A percentile compares a stretch with the other conserved stretches of the same genome.
These are phyloP conservation scores for Trichosporon ovoides DNA, from an alignment of 1,284 basidiomycete species.

Conservation along the genomic window DNA sequence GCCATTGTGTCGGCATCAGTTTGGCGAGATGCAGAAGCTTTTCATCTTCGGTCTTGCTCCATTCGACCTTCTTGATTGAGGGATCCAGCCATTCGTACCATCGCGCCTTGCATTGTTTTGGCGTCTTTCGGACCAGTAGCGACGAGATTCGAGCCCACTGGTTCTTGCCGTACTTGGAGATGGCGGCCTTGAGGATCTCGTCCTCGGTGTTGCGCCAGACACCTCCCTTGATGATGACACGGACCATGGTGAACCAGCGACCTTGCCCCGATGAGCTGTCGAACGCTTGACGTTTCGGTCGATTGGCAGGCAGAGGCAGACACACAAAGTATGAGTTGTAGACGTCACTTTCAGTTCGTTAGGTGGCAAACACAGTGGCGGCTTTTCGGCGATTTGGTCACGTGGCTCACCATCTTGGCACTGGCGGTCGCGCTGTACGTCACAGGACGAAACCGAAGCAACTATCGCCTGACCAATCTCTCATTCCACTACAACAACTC, in stretches of 20 bases:
- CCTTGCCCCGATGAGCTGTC: not conserved
- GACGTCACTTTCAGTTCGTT: not conserved
- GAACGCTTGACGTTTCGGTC: not conserved
- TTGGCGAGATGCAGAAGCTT: slow-evolving; percentile 97
- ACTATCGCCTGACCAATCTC: not conserved
- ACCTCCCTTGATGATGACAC: slow-evolving; percentile 93
- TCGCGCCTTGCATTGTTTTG: slow-evolving; percentile 96
- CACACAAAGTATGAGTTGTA: not conserved
- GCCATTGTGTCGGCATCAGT: slow-evolving; percentile 99
- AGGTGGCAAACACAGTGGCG: slow-evolving; percentile 1
- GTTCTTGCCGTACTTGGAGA: slow-evolving; percentile 96
- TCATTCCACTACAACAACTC: not conserved
- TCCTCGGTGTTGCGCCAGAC: slow-evolving; percentile 62
- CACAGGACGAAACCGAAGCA: not conserved
- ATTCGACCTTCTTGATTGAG: slow-evolving; percentile 99
- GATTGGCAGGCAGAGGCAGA: not conserved
- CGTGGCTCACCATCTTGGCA: not conserved
- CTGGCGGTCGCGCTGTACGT: not conserved
- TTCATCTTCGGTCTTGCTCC: slow-evolving; percentile 98
- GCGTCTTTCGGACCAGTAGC: slow-evolving; percentile 93
- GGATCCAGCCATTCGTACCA: slow-evolving; percentile 99
- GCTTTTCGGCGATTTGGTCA: slow-evolving; percentile 3
- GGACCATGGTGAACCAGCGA: slow-evolving; percentile 50
- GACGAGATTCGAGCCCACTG: slow-evolving; percentile 94
- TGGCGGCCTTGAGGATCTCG: slow-evolving; percentile 93